Percentiles rank a stretch among this genome's conserved stretches.
phyloP scores from a whole-genome alignment of 495 filamentous ascomycete species.

The Amniculicola lignicola region DNA sequence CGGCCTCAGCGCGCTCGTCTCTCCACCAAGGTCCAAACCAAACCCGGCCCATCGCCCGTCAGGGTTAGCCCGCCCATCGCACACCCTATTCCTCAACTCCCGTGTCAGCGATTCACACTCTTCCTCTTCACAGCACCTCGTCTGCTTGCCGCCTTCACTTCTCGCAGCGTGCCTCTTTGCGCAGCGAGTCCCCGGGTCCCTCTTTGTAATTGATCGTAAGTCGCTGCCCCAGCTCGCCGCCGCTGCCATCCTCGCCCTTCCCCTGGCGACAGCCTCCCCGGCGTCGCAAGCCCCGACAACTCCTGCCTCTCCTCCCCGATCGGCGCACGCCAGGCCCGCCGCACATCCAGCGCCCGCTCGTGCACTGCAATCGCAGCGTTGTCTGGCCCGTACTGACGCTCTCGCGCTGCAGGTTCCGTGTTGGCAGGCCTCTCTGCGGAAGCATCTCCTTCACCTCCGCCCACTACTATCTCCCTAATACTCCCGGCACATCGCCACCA shows the following conservation, averaged over 20 bases:
- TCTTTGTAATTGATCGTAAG: slow-evolving; percentile 20
- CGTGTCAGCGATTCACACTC: too few species aligned
- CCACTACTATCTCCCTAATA: slow-evolving; percentile 10
- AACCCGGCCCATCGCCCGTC: too few species aligned
- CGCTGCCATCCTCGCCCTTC: not conserved
- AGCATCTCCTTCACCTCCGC: slow-evolving; percentile 7
- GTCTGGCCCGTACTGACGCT: slow-evolving; percentile 8
- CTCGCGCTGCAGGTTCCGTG: slow-evolving; percentile 23
- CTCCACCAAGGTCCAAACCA: too few species aligned
- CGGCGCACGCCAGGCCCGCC: not conserved
- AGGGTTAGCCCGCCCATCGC: too few species aligned
- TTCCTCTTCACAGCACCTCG: too few species aligned
- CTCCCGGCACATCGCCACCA: slow-evolving; percentile 9
- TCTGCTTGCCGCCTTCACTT: too few species aligned
- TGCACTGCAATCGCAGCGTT: too few species aligned
- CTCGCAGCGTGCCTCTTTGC: too few species aligned
- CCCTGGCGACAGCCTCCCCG: not conserved
- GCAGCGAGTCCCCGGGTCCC: too few species aligned
- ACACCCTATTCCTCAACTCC: too few species aligned
- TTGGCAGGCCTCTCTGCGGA: slow-evolving; percentile 31
- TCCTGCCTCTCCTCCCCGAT: slow-evolving; percentile 12
- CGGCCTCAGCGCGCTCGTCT: too few species aligned
- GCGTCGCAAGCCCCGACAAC: not conserved
- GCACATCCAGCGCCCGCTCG: not conserved
- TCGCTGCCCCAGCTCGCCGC: not conserved